Conservation (phyloP, 768 basidiomycete species). For the Cyclocybe cylindracea region DNA sequence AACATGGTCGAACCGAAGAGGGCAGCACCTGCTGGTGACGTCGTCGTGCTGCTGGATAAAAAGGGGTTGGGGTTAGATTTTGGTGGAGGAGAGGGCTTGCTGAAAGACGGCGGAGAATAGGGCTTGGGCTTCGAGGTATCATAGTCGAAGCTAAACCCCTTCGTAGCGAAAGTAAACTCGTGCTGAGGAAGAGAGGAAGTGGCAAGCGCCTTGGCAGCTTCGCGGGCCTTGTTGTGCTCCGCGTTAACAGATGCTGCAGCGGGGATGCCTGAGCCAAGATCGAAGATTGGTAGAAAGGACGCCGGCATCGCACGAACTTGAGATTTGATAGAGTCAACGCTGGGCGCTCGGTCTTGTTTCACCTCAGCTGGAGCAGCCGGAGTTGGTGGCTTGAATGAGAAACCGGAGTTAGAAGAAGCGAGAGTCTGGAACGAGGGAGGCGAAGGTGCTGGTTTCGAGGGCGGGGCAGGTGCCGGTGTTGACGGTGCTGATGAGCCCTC, state of each 20-base stretch:
- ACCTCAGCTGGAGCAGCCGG: background rate
- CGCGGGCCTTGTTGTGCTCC: background rate
- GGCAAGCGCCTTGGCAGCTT: background rate
- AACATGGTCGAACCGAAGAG: constrained; percentile 3
- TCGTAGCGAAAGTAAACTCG: background rate
- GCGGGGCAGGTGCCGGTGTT: constrained; percentile 7
- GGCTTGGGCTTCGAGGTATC: constrained; percentile 10
- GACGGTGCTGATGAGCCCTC: constrained; percentile 38
- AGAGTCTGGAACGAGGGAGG: background rate
- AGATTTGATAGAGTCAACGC: constrained; percentile 14
- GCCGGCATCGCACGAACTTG: constrained; percentile 31
- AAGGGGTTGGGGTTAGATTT: constrained; percentile 4
- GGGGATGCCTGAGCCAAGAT: constrained; percentile 23
- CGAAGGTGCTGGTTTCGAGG: constrained; percentile 5
- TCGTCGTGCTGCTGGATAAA: no score
- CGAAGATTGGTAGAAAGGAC: constrained; percentile 48
- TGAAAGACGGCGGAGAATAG: constrained; percentile 7
- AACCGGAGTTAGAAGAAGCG: constrained; percentile 12
- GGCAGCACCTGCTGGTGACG: background rate
- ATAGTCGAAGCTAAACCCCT: constrained; percentile 8
- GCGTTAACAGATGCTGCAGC: background rate
- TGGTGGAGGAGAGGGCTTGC: background rate
- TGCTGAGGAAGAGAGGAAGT: background rate
- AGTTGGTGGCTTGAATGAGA: constrained; percentile 10
- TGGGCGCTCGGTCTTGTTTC: background rate